These are phyloP conservation scores for Entrophospora sp. DNA, from an alignment of 192 early-diverging fungal genomes.

Conservation along the genomic window DNA sequence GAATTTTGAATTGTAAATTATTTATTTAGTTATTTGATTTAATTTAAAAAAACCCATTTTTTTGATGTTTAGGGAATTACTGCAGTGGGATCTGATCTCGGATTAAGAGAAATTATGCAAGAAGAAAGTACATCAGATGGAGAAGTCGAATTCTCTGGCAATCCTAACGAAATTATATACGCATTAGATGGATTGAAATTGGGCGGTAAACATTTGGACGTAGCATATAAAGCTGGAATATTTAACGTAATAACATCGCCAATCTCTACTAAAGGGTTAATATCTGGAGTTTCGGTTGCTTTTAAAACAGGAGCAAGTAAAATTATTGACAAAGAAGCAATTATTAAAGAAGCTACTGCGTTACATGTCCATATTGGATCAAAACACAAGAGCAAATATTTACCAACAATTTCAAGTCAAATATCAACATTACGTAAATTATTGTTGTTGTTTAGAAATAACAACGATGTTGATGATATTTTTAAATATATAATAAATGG, in stretches of 20 bases:
- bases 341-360: conserved; percentile 44
- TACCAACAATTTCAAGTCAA: conserved; percentile 44
- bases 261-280: conserved; percentile 29
- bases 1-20: too few species aligned
- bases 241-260: conserved; percentile 51
- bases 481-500: too few species aligned
- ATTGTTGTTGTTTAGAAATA: too few species aligned
- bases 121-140: conserved; percentile 59
- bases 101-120: conserved; percentile 54
- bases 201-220: conserved; percentile 43
- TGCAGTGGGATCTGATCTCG: conserved; percentile 49
- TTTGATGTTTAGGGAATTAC: conserved; percentile 37
- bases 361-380: conserved; percentile 53
- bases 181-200: conserved; percentile 64
- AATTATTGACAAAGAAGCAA: conserved; percentile 28
- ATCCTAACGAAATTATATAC: conserved; percentile 25
- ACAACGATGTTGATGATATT: too few species aligned
- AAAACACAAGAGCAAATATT: not conserved
- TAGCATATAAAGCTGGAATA: conserved; percentile 53
- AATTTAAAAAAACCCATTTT: not conserved
- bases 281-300: conserved; percentile 55
- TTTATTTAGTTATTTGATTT: too few species aligned
- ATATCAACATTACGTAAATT: conserved; percentile 36
- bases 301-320: conserved; percentile 56
- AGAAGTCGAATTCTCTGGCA: conserved; percentile 11